A percentile compares a stretch with the other conserved stretches of the same genome.
These are phyloP conservation scores for Alopecurus myosuroides DNA, from an alignment of 176 grass and related monocot species.

Conservation along the genomic window DNA sequence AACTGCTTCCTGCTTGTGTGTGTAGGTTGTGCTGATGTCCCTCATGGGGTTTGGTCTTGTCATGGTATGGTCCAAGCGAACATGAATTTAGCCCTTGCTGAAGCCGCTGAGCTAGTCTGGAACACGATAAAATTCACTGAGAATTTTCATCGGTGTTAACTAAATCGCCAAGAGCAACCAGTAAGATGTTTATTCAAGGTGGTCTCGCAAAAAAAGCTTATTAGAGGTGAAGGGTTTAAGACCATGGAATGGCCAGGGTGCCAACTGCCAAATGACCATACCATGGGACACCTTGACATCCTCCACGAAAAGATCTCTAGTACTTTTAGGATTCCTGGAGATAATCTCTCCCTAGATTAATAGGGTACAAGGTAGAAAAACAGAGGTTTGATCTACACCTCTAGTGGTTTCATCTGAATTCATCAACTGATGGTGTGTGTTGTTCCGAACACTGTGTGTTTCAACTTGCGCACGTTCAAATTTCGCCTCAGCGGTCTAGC, in stretches of 20 bases:
- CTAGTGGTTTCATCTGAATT: neutral
- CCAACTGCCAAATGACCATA: neutral
- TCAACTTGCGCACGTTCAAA: no score
- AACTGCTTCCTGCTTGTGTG: neutral
- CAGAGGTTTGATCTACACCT: neutral
- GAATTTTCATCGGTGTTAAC: neutral
- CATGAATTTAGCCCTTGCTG: neutral
- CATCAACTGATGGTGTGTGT: neutral
- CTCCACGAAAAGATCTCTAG: neutral
- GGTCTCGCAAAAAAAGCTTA: neutral
- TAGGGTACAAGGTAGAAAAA: neutral
- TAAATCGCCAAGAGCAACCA: neutral
- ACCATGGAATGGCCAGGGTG: neutral
- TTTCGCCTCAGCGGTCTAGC: no score
- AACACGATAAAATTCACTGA: neutral
- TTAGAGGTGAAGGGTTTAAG: neutral
- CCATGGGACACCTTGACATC: neutral
- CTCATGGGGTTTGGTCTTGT: conserved; percentile 91
- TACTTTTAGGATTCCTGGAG: neutral
- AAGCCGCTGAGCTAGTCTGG: neutral
- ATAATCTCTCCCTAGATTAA: neutral
- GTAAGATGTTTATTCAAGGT: neutral
- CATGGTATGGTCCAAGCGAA: conserved; percentile 87
- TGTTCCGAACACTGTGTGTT: neutral
- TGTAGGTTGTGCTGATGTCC: conserved; percentile 99